Base-by-base conservation (phyloP, 129 eudicot genomes). In the Helianthus tuberosus region DNA sequence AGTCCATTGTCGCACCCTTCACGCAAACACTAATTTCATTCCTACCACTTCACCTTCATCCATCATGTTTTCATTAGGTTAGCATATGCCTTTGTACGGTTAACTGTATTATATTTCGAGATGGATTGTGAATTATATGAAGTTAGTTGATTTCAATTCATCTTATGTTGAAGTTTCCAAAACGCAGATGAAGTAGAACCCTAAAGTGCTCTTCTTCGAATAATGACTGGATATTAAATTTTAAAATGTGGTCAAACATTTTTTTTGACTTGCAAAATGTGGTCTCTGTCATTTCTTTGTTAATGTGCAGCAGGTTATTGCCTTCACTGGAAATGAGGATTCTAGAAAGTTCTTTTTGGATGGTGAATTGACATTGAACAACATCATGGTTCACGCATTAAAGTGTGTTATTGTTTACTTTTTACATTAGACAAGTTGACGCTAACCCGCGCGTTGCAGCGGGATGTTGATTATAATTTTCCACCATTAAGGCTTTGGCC, bases 1-100 rank as follows among this genome's bases (percentile, higher is more conserved):
- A 81, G 80, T 91, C 71, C 79, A 93, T 11, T 88, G 89, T 77
- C 85, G 99, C 50, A 35, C 88, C 13, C 77, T 94, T 72, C 99
- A 90, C 62, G 83, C 93, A 35, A 81, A 80, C 43, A 57, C 44
- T 46, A 9, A 63, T 46, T 63, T 64, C 64, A 76, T 65, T 44
- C 8, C 12, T 35, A 29, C 53, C 13, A 27, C 3, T 46, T 50
- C 15, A 36, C 43, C n/a, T 61, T 49, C 50, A 8, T 64, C 64
- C 12, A 43, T 58, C 13, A 52, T 15, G 46, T 60, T 49, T 60
- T 69, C 38, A 49, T n/a, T n/a, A n/a, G n/a, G n/a, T n/a, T n/a
- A n/a, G 59, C 20, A 46, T 64, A 12, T 23, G 36, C 29, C 9
- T 76, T 59, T 8, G n/a, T 14, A 58, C 36, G 11, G 15, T 38